Evolutionary conservation across 352 stramenopile genomes (phyloP).

Genomic region (Phytophthora rubi): DNA sequence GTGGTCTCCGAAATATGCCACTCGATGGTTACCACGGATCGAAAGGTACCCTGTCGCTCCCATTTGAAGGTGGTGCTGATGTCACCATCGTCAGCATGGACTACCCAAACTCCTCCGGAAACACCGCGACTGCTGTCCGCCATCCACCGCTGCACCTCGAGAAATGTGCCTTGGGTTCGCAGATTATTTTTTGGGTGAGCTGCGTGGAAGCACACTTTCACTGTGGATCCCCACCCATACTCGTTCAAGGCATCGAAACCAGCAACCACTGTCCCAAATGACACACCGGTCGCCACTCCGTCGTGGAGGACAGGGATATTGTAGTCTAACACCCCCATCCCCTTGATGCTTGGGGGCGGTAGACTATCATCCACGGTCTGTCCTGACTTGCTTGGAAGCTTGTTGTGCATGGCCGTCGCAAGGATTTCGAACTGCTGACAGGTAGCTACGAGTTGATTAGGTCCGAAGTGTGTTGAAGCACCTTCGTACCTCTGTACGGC

Average conservation of each 20-base stretch:
- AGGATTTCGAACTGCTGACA: constrained; percentile 84
- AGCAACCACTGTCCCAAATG: constrained; percentile 64
- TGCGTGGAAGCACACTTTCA: constrained; percentile 71
- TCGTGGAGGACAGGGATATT: constrained; percentile 82
- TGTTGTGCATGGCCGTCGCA: constrained; percentile 37
- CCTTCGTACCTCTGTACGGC: constrained; percentile 89
- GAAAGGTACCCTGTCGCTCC: constrained; percentile 71
- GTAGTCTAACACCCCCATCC: constrained; percentile 73
- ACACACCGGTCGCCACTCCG: constrained; percentile 45
- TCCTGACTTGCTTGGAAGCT: constrained; percentile 4
- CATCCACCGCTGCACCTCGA: constrained; percentile 81
- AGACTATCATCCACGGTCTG: constrained; percentile 15
- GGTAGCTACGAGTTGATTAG: constrained; percentile 82
- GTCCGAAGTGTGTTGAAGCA: constrained; percentile 89
- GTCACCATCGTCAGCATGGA: constrained; percentile 78
- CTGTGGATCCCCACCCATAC: constrained; percentile 55
- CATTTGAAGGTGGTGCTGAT: constrained; percentile 80
- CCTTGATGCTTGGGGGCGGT: constrained; percentile 57
- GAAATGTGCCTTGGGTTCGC: constrained; percentile 74
- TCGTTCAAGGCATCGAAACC: constrained; percentile 48
- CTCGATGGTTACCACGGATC: constrained; percentile 72
- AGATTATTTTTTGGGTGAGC: constrained; percentile 88
- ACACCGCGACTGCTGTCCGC: constrained; percentile 34
- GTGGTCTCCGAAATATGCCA: constrained; percentile 66
- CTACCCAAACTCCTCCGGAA: constrained; percentile 66